A percentile compares a stretch with the other conserved stretches of the same genome.
These are phyloP conservation scores for Heimioporus punctisporus DNA, from an alignment of 1,284 basidiomycete genomes.

Conservation along the genomic window DNA sequence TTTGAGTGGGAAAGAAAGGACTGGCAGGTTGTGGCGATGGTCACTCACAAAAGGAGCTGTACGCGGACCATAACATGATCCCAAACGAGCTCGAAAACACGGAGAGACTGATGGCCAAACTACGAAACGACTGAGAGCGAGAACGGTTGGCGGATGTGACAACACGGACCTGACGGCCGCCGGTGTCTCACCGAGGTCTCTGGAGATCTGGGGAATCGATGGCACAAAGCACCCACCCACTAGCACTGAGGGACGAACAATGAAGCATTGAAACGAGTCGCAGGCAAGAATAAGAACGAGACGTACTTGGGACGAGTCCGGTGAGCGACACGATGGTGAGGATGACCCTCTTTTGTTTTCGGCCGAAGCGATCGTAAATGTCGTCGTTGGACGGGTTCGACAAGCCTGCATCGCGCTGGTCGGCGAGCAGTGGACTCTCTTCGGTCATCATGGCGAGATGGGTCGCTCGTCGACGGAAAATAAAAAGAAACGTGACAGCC, in stretches of 20 bases:
- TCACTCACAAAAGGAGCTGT: slow-evolving; percentile 31
- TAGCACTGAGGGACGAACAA: slow-evolving; percentile 43
- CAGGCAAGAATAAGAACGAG: too few relatives aligned
- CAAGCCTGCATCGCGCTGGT: too few relatives aligned
- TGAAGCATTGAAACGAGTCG: too few relatives aligned
- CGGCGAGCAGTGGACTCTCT: too few relatives aligned
- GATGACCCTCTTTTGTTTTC: slow-evolving; percentile 38
- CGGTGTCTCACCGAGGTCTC: slow-evolving; percentile 40
- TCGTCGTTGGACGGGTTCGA: too few relatives aligned
- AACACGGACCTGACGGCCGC: slow-evolving; percentile 43
- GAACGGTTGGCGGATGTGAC: not conserved
- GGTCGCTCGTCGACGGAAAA: too few relatives aligned
- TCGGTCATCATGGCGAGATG: too few relatives aligned
- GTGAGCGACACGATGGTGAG: slow-evolving; percentile 40
- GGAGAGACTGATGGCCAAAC: slow-evolving; percentile 30
- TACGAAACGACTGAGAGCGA: slow-evolving; percentile 2
- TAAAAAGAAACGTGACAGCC: too few relatives aligned
- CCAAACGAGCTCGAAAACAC: slow-evolving; percentile 24
- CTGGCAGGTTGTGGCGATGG: too few relatives aligned
- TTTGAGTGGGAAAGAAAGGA: slow-evolving; percentile 6
- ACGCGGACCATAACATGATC: slow-evolving; percentile 27
- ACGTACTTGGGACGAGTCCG: slow-evolving; percentile 26
- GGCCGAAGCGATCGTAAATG: slow-evolving; percentile 44
- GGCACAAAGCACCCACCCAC: slow-evolving; percentile 48
- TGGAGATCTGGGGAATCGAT: slow-evolving; percentile 45